Conservation (phyloP, 2,329 filamentous ascomycete species). For the Trichoderma koningii region DNA sequence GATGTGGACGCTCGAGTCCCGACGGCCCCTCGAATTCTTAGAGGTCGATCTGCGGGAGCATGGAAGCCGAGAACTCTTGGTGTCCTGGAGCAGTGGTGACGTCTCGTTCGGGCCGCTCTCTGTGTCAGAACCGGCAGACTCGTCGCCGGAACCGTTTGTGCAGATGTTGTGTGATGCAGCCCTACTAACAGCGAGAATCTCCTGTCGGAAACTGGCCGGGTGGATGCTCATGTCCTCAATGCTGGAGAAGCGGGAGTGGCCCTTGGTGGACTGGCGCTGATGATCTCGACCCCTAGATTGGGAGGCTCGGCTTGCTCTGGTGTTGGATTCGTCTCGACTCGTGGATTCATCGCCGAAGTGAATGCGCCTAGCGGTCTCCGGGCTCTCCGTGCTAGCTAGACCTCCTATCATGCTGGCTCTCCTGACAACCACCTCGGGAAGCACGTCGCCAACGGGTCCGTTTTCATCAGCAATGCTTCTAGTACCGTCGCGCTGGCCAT, state of each 20-base stretch:
- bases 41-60: constrained; percentile 30
- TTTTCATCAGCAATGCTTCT: constrained; percentile 54
- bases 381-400: constrained; percentile 36
- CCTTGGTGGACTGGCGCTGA: constrained; percentile 50
- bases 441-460: constrained; percentile 62
- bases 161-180: constrained; percentile 50
- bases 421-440: constrained; percentile 63
- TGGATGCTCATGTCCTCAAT: constrained; percentile 79
- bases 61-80: constrained; percentile 38
- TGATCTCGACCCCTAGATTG: constrained; percentile 46
- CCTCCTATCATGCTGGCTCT: constrained; percentile 43
- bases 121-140: constrained; percentile 46
- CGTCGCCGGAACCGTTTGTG: constrained; percentile 55
- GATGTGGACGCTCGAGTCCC: constrained; percentile 62
- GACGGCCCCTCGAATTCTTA: constrained; percentile 38
- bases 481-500: constrained; percentile 47
- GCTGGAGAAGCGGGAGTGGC: constrained; percentile 62
- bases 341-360: constrained; percentile 42
- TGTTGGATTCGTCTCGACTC: constrained; percentile 35
- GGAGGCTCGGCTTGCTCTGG: constrained; percentile 37
- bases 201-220: constrained; percentile 85
- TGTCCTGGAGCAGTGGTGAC: constrained; percentile 51
- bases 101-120: constrained; percentile 49
- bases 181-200: constrained; percentile 81
- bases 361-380: constrained; percentile 44